These are phyloP conservation scores for Chloropicon primus DNA, from an alignment of 139 green algal genomes.

Conservation along the genomic window DNA sequence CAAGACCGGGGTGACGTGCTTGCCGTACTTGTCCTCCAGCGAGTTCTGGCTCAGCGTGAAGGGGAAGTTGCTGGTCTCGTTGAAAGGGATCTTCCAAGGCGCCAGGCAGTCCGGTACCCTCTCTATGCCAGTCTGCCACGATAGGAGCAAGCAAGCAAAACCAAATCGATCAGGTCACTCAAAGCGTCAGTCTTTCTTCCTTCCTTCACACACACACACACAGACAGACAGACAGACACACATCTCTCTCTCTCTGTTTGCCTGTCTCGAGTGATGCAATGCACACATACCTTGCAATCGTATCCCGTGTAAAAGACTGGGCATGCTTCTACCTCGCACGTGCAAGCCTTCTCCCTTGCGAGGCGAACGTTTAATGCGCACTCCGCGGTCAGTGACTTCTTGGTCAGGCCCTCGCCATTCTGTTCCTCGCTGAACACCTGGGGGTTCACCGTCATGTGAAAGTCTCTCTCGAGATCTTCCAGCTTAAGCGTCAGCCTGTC, in stretches of 20 bases:
- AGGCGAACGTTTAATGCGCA: not conserved
- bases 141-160: too few relatives aligned
- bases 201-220: too few relatives aligned
- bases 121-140: not conserved
- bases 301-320: conserved; percentile 11
- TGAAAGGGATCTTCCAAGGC: conserved; percentile 1
- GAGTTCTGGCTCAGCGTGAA: conserved; percentile 9
- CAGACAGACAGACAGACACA: too few relatives aligned
- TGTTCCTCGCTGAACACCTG: not conserved
- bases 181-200: too few relatives aligned
- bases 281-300: too few relatives aligned
- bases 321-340: conserved; percentile 3
- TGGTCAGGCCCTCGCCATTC: not conserved
- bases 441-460: not conserved
- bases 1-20: not conserved
- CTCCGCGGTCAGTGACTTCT: not conserved
- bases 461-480: conserved; percentile 5
- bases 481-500: conserved; percentile 1
- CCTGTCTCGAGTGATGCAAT: too few relatives aligned
- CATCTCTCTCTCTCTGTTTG: too few relatives aligned
- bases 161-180: too few relatives aligned
- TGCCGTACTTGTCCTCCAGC: not conserved
- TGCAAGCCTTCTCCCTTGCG: conserved; percentile 1
- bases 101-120: conserved; percentile 8
- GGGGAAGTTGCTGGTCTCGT: not conserved